phyloP scores from a whole-genome alignment of 1,284 basidiomycete species.

The Apiotrichum akiyoshidainum region DNA sequence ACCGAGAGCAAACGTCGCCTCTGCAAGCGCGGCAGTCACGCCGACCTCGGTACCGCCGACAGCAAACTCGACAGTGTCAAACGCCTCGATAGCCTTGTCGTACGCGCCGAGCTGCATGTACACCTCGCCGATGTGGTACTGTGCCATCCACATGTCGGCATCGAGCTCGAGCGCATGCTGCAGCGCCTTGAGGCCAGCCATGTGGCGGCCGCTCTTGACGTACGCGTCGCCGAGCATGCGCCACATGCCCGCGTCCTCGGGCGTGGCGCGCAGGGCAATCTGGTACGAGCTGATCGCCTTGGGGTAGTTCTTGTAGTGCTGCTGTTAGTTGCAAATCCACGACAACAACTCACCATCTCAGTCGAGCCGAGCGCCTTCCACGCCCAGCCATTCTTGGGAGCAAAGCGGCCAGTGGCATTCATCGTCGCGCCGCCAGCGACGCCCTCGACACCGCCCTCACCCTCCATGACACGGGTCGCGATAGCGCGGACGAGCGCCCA shows the following conservation, averaged over 20 bases:
- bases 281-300: constrained; percentile 84
- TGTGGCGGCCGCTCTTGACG: constrained; percentile 77
- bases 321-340: not conserved
- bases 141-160: constrained; percentile 75
- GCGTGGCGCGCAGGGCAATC: constrained; percentile 75
- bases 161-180: constrained; percentile 66
- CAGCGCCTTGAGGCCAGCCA: constrained; percentile 86
- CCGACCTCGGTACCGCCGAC: constrained; percentile 59
- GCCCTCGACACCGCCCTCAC: constrained; percentile 74
- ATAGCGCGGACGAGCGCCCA: constrained; percentile 96
- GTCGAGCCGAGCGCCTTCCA: constrained; percentile 97
- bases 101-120: constrained; percentile 75
- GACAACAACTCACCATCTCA: constrained; percentile 65
- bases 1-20: constrained; percentile 71
- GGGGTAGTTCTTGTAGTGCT: constrained; percentile 72
- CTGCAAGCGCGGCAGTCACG: constrained; percentile 69
- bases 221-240: constrained; percentile 90
- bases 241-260: constrained; percentile 77
- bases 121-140: constrained; percentile 81
- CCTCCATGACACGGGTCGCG: constrained; percentile 84
- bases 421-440: constrained; percentile 57
- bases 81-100: constrained; percentile 67
- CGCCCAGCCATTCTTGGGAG: constrained; percentile 88
- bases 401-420: constrained; percentile 53
- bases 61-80: constrained; percentile 60